Evolutionary conservation across 2,329 filamentous ascomycete genomes (phyloP), one percentile per base, ranked within the genome.

Genomic region (Phialemoniopsis sp.): DNA sequence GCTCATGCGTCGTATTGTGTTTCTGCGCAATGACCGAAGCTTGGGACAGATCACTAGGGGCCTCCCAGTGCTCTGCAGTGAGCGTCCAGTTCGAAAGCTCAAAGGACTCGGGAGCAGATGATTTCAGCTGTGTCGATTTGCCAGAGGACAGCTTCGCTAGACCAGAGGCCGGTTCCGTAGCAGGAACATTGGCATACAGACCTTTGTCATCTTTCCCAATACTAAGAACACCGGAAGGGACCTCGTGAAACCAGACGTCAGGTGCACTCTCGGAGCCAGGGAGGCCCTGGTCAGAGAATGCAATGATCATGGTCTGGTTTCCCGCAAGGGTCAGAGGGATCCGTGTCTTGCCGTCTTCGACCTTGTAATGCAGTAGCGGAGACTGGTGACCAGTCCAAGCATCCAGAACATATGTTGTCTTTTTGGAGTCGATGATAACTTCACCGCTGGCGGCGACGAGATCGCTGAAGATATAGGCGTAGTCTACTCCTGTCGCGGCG

Each of bases 251-350:
- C n/a, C 16, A 32, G 30, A 32, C n/a, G 8, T 13, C n/a, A 32
- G 30, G 30, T 8, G 16, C 30, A 15, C n/a, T n/a, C n/a, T 8
- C 30, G 30, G 16, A 8, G 13, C 30, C 30, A 32, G n/a, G n/a
- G 30, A 32, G 16, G n/a, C n/a, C 3, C 12, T 19, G 3, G 4
- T 4, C 2, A 4, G 28, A 12, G 18, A 41, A 41, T 8, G 35
- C 40, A 8, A 45, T 19, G 12, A 45, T 14, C 5, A 21, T 30
- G 3, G 43, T 38, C 29, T 46, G 43, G 16, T 44, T 46, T 3
- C 17, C 41, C 3, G 38, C 32, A 8, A 46, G 36, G 3, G 12
- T 12, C 1, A 46, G 32, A 4, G 43, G 38, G 7, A 46, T 41
- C 6, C 12, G 28, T 2, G 41, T 44, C 3, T 12, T 16, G 10